Evolutionary conservation across 1,139 yeast genomes (phyloP), one percentile per base, ranked within the genome.

Genomic region (Debaryomycetaceae sp.): DNA sequence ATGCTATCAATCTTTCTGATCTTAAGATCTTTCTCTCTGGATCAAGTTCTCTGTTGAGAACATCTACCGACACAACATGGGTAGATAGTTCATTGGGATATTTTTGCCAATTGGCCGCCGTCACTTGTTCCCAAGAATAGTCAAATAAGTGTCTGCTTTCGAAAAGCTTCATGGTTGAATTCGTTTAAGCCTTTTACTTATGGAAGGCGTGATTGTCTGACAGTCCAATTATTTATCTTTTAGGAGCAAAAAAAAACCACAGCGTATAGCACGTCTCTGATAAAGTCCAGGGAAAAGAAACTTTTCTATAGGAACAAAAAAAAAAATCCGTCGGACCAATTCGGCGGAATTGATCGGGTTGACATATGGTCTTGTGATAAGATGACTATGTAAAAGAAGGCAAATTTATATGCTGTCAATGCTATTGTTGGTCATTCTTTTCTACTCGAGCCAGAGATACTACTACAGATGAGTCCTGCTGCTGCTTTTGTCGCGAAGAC

Each of bases 101-200:
- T 59, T 93, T 93, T 53, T 81, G 83, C 99, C 99, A 93, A 65
- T 93, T 91, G 47, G 98, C 98, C 0, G 96, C 91, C 1, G 96
- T 87, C 17, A 93, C 96, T 58, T 88, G 90, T 36, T 87, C 96
- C 97, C 98, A 91, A 0, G 95, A 80, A 58, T 91, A 91, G 49
- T 80, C 71, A 64, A 89, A 91, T 34, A 67, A 70, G 61, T 87
- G 93, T 22, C 73, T 64, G 37, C 87, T 77, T 42, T 80, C 81
- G 59, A 88, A 90, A 46, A 90, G 74, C 65, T 86, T 89, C 98
- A 91, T 90, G 39, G 17, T 50, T 8, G 13, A 3, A 11, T 31
- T 31, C 11, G 20, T 17, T 17, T 4, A 17, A 17, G 20, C 20
- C 20, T 17, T 17, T 17, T 17, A 17, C 20, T 17, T 2, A 17